Conservation (phyloP, 2,329 filamentous ascomycete species). For the Bipolaris oryzae region DNA sequence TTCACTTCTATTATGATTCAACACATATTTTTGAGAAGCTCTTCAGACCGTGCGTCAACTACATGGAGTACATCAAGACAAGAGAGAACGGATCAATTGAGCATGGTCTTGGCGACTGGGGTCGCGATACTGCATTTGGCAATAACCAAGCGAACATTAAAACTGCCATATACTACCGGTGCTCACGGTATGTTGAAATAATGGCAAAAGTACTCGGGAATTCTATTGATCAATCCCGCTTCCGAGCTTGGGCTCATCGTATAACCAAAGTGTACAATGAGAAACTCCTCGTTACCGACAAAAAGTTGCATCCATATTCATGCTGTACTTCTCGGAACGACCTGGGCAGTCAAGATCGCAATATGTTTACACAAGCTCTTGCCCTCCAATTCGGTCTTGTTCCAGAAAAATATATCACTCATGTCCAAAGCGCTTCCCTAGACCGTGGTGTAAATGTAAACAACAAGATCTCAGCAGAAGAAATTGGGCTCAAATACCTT, state of each 20-base stretch:
- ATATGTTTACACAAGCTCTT: constrained; percentile 50
- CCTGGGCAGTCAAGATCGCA: constrained; percentile 41
- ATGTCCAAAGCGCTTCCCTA: constrained; percentile 40
- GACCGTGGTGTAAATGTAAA: constrained; percentile 29
- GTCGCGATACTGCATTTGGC: constrained; percentile 52
- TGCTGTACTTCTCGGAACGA: constrained; percentile 51
- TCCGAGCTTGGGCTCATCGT: constrained; percentile 30
- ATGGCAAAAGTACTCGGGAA: constrained; percentile 40
- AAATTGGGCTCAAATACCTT: constrained; percentile 53
- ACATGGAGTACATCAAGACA: constrained; percentile 52
- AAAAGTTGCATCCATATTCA: constrained; percentile 40
- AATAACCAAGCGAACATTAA: constrained; percentile 56
- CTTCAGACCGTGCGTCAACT: constrained; percentile 47
- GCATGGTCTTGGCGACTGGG: constrained; percentile 55
- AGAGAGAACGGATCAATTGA: constrained; percentile 54
- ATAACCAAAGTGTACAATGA: constrained; percentile 30
- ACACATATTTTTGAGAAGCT: constrained; percentile 48
- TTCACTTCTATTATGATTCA: constrained; percentile 51
- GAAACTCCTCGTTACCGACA: constrained; percentile 26
- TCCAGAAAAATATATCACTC: constrained; percentile 27
- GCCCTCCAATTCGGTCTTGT: constrained; percentile 47
- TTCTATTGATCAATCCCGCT: constrained; percentile 15
- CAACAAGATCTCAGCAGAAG: constrained; percentile 48
- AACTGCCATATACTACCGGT: constrained; percentile 53
- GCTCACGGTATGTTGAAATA: constrained; percentile 33